Evolutionary conservation across 345 rosid species (phyloP).

Genomic region (Leavenworthia alabamica): DNA sequence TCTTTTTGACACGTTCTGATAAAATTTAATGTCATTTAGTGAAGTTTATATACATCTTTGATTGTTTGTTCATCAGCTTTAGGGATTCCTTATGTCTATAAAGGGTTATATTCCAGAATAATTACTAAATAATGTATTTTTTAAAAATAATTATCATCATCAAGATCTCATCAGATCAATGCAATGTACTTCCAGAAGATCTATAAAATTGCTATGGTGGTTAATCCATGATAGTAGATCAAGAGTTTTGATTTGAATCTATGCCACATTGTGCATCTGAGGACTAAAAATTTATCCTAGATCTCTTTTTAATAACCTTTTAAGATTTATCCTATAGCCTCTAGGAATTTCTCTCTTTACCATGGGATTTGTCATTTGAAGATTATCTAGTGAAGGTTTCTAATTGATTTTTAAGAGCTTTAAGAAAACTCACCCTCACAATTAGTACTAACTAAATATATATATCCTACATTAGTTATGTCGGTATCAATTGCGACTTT

Average conservation of each 20-base stretch:
- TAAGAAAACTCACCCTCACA: background rate
- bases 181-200: constrained; percentile 7
- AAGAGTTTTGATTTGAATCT: background rate
- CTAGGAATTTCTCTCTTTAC: background rate
- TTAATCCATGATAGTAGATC: background rate
- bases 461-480: background rate
- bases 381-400: background rate
- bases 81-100: background rate
- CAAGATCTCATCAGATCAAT: constrained; percentile 18
- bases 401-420: background rate
- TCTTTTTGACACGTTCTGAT: constrained; percentile 17
- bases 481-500: background rate
- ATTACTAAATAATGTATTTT: background rate
- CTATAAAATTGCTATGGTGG: background rate
- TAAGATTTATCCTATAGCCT: no score
- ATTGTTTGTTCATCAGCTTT: background rate
- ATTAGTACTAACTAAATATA: background rate
- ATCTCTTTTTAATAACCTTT: no score
- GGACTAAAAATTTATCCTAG: background rate
- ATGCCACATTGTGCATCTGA: no score
- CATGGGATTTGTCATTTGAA: background rate
- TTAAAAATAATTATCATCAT: background rate
- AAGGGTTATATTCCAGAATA: background rate
- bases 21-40: background rate
- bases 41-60: constrained; percentile 6